These are phyloP conservation scores for Phylloporus sp. DNA, from an alignment of 768 basidiomycete genomes.

Conservation along the genomic window DNA sequence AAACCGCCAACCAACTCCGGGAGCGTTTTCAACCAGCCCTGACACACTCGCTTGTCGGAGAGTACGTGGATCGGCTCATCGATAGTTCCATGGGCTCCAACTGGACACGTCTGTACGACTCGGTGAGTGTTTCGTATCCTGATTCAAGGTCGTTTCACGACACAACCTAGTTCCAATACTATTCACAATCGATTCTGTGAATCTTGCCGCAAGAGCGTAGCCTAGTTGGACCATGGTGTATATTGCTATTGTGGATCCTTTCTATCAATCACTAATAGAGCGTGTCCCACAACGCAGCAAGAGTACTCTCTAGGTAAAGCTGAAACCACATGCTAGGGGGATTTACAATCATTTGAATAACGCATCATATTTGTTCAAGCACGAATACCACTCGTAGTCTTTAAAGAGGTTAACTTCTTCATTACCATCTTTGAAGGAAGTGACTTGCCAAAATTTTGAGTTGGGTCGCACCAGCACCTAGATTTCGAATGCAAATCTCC, in stretches of 20 bases:
- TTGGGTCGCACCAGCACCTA: slow-evolving; percentile 69
- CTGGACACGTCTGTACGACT: slow-evolving; percentile 96
- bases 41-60: slow-evolving; percentile 78
- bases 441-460: slow-evolving; percentile 59
- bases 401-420: slow-evolving; percentile 5
- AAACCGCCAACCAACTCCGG: slow-evolving; percentile 81
- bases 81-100: slow-evolving; percentile 87
- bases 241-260: not conserved
- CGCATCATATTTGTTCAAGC: slow-evolving; percentile 69
- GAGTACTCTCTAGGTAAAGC: not conserved
- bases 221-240: not conserved
- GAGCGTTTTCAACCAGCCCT: slow-evolving; percentile 92
- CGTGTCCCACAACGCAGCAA: too few species aligned
- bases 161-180: slow-evolving; percentile 75
- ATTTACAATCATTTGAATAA: slow-evolving; percentile 39
- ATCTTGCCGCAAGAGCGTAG: slow-evolving; percentile 1
- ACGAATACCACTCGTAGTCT: slow-evolving; percentile 89
- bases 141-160: slow-evolving; percentile 1
- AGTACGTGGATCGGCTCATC: slow-evolving; percentile 86
- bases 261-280: too few species aligned
- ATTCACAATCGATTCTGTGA: slow-evolving; percentile 84
- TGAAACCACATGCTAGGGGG: not conserved
- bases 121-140: slow-evolving; percentile 45
- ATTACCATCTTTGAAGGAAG: not conserved
- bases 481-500: slow-evolving; percentile 52